Conservation (phyloP, 1,139 yeast species). For the Eremothecium cymbalariae region DNA sequence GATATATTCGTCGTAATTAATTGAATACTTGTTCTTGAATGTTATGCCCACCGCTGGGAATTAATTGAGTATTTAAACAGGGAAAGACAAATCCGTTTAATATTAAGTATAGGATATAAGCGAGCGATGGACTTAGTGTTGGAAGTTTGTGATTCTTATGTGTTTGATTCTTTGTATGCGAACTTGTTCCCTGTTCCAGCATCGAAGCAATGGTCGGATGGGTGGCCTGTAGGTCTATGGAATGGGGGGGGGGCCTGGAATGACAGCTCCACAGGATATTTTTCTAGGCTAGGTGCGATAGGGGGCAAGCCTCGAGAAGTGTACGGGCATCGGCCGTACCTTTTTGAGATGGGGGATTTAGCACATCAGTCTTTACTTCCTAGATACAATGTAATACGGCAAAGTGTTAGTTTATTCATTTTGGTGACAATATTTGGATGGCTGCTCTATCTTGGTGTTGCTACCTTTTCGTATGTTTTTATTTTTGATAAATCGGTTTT, state of each 20-base stretch:
- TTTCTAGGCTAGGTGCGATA: constrained; percentile 14
- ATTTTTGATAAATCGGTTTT: constrained; percentile 83
- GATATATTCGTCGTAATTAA: too few species aligned
- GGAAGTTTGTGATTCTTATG: constrained; percentile 63
- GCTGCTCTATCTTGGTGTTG: constrained; percentile 67
- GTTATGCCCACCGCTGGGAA: too few species aligned
- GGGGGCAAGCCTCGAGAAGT: constrained; percentile 26
- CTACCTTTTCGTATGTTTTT: constrained; percentile 62
- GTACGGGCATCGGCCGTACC: constrained; percentile 44
- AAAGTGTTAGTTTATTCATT: constrained; percentile 56
- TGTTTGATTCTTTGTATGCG: constrained; percentile 70
- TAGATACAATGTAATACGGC: constrained; percentile 68
- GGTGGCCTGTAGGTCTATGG: constrained; percentile 22
- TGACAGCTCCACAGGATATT: constrained; percentile 14
- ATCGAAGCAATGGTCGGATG: constrained; percentile 31
- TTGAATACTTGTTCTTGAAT: too few species aligned
- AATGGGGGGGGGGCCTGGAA: not conserved
- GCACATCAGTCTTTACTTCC: constrained; percentile 57
- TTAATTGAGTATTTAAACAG: too few species aligned
- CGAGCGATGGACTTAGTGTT: constrained; percentile 75
- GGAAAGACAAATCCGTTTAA: too few species aligned
- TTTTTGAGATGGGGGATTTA: constrained; percentile 43
- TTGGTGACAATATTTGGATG: constrained; percentile 79
- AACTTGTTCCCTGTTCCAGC: constrained; percentile 43
- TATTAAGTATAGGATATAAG: too few species aligned